These are phyloP conservation scores for Cutaneotrichosporon cyanovorans DNA, from an alignment of 1,284 basidiomycete genomes.

Conservation along the genomic window DNA sequence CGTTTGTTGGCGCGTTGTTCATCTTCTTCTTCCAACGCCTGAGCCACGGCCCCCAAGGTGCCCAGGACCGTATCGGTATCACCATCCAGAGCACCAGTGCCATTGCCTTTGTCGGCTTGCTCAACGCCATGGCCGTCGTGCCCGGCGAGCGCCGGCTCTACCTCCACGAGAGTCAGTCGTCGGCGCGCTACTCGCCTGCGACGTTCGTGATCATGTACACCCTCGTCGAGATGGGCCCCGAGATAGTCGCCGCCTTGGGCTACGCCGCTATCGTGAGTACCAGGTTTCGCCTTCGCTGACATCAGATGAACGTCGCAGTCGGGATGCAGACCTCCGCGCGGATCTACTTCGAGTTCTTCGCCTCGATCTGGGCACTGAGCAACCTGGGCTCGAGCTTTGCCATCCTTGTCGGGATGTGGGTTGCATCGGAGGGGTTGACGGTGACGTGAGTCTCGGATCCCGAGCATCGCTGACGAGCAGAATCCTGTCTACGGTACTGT, in stretches of 20 bases:
- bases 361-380: constrained; percentile 43
- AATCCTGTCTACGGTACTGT: constrained; percentile 42
- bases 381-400: constrained; percentile 45
- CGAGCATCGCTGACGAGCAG: constrained; percentile 36
- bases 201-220: constrained; percentile 48
- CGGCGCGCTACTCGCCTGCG: constrained; percentile 44
- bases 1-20: constrained; percentile 42
- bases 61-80: constrained; percentile 47
- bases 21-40: constrained; percentile 47
- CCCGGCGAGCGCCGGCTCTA: constrained; percentile 47
- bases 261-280: constrained; percentile 30
- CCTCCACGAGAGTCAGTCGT: constrained; percentile 45
- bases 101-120: constrained; percentile 42
- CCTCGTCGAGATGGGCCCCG: constrained; percentile 44
- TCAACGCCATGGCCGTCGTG: constrained; percentile 47
- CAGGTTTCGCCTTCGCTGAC: not conserved
- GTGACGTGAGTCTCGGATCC: constrained; percentile 25
- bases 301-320: constrained; percentile 45
- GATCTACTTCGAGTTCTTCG: constrained; percentile 47
- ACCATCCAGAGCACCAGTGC: constrained; percentile 35
- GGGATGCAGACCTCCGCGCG: constrained; percentile 45
- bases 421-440: constrained; percentile 30
- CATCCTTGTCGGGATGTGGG: constrained; percentile 33
- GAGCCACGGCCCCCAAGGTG: constrained; percentile 37
- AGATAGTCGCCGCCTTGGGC: constrained; percentile 34